These are phyloP conservation scores for Paralagenidium karlingii DNA, from an alignment of 352 stramenopile species.

Conservation along the genomic window DNA sequence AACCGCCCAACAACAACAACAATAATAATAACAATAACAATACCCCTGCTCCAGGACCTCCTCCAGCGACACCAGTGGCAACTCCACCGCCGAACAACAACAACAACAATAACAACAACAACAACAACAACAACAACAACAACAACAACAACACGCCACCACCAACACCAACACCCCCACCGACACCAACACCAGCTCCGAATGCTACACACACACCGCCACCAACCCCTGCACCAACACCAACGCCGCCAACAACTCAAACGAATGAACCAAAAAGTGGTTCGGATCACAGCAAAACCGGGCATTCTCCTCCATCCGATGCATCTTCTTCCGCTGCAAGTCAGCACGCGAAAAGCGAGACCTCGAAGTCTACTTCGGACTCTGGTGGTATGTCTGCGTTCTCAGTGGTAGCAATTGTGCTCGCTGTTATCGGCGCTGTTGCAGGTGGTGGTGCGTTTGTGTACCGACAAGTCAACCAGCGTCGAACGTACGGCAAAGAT, in stretches of 20 bases:
- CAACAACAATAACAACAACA: constrained; percentile 13
- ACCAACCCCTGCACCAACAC: constrained; percentile 2
- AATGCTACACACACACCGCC: background rate
- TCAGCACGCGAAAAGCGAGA: no score
- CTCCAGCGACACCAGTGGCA: no score
- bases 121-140: background rate
- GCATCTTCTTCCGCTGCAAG: background rate
- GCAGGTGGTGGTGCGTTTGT: constrained; percentile 20
- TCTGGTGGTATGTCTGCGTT: constrained; percentile 22
- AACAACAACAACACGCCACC: background rate
- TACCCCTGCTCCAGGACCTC: no score
- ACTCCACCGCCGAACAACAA: constrained; percentile 13
- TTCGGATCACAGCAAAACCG: no score
- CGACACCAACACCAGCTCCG: background rate
- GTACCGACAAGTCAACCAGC: constrained; percentile 19
- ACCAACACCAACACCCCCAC: background rate
- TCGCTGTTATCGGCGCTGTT: constrained; percentile 19
- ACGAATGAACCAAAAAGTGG: background rate
- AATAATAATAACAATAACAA: no score
- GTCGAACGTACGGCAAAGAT: constrained; percentile 17
- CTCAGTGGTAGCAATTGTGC: constrained; percentile 24
- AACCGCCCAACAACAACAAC: no score
- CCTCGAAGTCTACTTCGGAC: no score
- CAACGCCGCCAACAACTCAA: background rate
- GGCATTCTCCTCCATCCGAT: background rate